phyloP scores from a whole-genome alignment of 768 basidiomycete genomes.

The Boletus fagicola region DNA sequence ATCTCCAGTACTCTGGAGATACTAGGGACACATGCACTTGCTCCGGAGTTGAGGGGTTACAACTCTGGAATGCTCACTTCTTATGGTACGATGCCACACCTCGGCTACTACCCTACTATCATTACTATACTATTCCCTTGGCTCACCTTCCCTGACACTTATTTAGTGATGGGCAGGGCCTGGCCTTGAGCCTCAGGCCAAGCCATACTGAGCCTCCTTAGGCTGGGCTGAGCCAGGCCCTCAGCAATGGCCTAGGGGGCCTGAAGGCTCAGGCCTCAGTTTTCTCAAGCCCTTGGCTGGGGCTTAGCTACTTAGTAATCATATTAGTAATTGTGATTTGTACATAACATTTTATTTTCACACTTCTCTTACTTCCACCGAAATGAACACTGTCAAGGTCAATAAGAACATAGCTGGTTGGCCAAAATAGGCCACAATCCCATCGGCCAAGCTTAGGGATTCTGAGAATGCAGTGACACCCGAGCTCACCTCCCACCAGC shows the following conservation, averaged over 20 bases:
- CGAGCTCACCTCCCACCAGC: not conserved
- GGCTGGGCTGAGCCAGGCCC: not conserved
- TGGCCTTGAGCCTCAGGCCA: not conserved
- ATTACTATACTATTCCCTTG: too few species aligned
- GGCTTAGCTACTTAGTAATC: not conserved
- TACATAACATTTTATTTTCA: too few species aligned
- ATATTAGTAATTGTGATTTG: not conserved
- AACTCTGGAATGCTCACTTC: too few species aligned
- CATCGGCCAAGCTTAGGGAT: not conserved
- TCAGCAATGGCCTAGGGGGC: not conserved
- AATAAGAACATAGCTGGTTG: not conserved
- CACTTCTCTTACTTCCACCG: not conserved
- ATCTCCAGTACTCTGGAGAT: too few species aligned
- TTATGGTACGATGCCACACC: too few species aligned
- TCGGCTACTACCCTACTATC: too few species aligned
- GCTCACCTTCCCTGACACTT: too few species aligned
- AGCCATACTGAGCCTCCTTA: too few species aligned
- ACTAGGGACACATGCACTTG: too few species aligned
- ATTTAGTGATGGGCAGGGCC: too few species aligned
- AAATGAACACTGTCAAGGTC: not conserved
- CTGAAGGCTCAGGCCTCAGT: not conserved
- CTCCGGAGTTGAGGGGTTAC: too few species aligned
- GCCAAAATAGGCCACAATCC: not conserved
- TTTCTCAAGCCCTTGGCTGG: not conserved
- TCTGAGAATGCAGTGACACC: not conserved